phyloP scores from a whole-genome alignment of 2,329 filamentous ascomycete genomes.

The Botryotinia convoluta region DNA sequence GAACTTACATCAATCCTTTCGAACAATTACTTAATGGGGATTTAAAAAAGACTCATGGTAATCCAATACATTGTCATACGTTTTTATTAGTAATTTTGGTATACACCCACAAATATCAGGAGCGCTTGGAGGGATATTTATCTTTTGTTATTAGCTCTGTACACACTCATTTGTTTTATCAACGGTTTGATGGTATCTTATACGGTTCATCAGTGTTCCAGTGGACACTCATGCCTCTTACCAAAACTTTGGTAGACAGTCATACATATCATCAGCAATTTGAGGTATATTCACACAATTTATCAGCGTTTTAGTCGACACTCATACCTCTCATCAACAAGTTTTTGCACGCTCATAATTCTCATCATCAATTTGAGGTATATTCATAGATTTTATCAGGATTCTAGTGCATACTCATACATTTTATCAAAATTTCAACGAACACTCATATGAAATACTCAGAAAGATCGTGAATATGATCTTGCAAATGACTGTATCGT shows the following conservation, averaged over 20 bases:
- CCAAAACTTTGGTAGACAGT: neutral
- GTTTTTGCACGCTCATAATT: neutral
- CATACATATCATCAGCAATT: neutral
- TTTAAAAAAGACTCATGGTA: neutral
- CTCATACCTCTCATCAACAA: neutral
- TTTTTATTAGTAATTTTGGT: neutral
- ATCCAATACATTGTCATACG: neutral
- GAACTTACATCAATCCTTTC: neutral
- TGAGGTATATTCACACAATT: neutral
- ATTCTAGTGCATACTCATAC: neutral
- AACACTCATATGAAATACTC: neutral
- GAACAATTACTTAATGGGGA: neutral
- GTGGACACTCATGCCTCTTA: neutral
- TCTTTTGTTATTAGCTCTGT: neutral
- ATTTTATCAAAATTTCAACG: neutral
- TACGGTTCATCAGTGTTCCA: neutral
- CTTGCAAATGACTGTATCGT: neutral
- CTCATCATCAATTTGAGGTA: neutral
- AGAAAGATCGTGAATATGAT: neutral
- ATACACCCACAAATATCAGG: neutral
- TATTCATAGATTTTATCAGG: neutral
- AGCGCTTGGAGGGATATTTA: neutral
- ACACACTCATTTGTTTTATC: neutral
- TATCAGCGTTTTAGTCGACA: neutral
- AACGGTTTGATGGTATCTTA: neutral